Base-by-base conservation (phyloP, 768 basidiomycete genomes). In the Xerocomellus intermedius region DNA sequence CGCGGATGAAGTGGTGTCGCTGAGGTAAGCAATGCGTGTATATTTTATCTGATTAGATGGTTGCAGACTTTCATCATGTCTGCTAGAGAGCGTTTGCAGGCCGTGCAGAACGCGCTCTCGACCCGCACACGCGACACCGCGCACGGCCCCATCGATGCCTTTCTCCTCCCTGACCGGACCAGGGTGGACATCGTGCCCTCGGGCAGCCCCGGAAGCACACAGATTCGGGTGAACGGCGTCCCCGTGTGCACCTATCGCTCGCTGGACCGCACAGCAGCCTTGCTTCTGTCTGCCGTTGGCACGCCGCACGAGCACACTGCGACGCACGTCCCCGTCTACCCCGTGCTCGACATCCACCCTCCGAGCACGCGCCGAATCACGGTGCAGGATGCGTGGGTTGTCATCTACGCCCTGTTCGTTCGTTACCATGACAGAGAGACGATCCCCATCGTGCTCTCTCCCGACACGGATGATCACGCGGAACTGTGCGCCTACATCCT, bases 321-420 rank as follows among this genome's bases (percentile, higher is more conserved):
- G 17, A 52, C 52, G 1, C 64, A 65, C 30, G 59, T 67, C 19
- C 64, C 59, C 5, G 35, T 44, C 17, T 67, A 62, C 42, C 64
- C 56, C 4, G 63, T 65, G 14, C 41, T 65, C 4, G 59, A 55
- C 33, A 58, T 67, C 9, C 14, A 19, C 21, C 41, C 50, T 19
- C n/a, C 53, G 38, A 22, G 24, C 22, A n/a, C 42, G 13, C 33
- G 39, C 35, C 37, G 14, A 19, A 65, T 73, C 36, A 42, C 66
- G 14, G 49, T 74, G 24, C 52, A 65, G 10, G 71, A 79, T 51
- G 49, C 72, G 24, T 81, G 80, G 80, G 73, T 65, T 4, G 61
- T 65, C 36, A 56, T 79, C 16, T 76, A 80, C 54, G 71, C 73
- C 12, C 65, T 81, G 3, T 79, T 76, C 63, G 73, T 73, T 7